Conservation (phyloP, 2,329 filamentous ascomycete genomes). For the Davidsoniella virescens region DNA sequence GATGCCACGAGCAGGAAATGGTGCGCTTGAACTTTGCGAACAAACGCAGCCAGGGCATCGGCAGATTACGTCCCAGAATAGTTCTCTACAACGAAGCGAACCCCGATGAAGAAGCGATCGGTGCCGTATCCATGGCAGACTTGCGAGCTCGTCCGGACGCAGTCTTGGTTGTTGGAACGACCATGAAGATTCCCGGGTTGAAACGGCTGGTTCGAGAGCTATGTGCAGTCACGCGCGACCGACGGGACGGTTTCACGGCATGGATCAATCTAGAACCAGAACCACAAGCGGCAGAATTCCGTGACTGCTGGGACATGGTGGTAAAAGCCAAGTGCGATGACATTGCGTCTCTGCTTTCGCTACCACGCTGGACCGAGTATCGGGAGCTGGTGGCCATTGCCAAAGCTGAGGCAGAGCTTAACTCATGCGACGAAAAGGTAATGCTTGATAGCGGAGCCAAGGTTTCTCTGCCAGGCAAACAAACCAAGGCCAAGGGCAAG, state of each 20-base stretch:
- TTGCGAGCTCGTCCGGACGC: constrained; percentile 75
- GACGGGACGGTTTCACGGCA: constrained; percentile 69
- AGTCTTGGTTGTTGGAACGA: constrained; percentile 88
- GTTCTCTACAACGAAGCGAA: constrained; percentile 97
- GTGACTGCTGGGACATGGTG: constrained; percentile 84
- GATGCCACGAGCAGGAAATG: constrained; percentile 58
- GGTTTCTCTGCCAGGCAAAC: constrained; percentile 15
- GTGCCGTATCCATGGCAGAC: constrained; percentile 74
- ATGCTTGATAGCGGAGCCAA: constrained; percentile 23
- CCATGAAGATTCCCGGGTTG: constrained; percentile 86
- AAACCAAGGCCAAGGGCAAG: constrained; percentile 14
- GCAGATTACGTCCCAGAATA: constrained; percentile 76
- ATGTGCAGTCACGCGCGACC: constrained; percentile 69
- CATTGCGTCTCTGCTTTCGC: constrained; percentile 55
- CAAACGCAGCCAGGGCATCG: constrained; percentile 86
- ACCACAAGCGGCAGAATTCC: constrained; percentile 68
- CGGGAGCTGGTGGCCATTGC: constrained; percentile 20
- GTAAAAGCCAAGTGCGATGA: constrained; percentile 78
- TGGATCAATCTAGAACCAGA: constrained; percentile 90
- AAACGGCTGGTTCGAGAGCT: constrained; percentile 79
- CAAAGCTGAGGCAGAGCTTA: constrained; percentile 24
- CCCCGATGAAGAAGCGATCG: constrained; percentile 90
- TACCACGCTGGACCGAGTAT: constrained; percentile 39
- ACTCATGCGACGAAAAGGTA: constrained; percentile 21
- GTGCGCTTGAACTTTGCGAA: constrained; percentile 61